Percentiles rank a stretch among this genome's conserved stretches.
These are phyloP conservation scores for Cordyceps javanica DNA, from an alignment of 2,329 filamentous ascomycete genomes.

Conservation along the genomic window DNA sequence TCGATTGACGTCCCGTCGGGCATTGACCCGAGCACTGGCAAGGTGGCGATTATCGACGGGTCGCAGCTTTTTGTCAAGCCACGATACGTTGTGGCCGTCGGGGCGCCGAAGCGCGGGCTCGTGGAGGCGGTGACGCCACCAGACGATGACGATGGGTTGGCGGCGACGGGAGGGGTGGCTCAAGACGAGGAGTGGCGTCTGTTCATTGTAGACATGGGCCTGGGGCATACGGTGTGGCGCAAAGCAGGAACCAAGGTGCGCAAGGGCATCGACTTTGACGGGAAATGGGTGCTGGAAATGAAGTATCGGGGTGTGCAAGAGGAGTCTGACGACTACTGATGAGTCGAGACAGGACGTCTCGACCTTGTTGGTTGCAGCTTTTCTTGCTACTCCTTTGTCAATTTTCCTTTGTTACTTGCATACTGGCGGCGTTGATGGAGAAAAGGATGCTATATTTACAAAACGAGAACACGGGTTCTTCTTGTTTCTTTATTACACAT, in stretches of 20 bases:
- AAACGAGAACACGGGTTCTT: background rate
- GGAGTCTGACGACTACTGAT: conserved; percentile 21
- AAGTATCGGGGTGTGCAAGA: conserved; percentile 36
- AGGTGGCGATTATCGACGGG: conserved; percentile 62
- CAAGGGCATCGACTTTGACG: conserved; percentile 82
- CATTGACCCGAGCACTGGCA: conserved; percentile 71
- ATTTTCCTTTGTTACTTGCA: conserved; percentile 10
- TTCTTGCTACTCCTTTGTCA: no score
- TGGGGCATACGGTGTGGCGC: conserved; percentile 76
- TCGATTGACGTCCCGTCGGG: conserved; percentile 90
- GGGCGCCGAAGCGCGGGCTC: conserved; percentile 79
- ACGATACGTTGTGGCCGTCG: conserved; percentile 77
- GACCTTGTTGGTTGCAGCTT: background rate
- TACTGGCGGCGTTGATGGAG: conserved; percentile 5
- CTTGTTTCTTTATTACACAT: background rate
- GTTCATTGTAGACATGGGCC: conserved; percentile 79
- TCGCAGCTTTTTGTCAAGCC: conserved; percentile 73
- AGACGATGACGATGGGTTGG: conserved; percentile 33
- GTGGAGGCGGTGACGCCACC: conserved; percentile 64
- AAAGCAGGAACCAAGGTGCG: conserved; percentile 76
- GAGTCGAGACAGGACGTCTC: background rate
- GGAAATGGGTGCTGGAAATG: conserved; percentile 76
- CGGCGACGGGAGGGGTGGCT: conserved; percentile 23
- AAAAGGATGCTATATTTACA: background rate
- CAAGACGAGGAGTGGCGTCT: conserved; percentile 66